Evolutionary conservation across 1,139 yeast genomes (phyloP).

Genomic region (Scheffersomyces segobiensis): DNA sequence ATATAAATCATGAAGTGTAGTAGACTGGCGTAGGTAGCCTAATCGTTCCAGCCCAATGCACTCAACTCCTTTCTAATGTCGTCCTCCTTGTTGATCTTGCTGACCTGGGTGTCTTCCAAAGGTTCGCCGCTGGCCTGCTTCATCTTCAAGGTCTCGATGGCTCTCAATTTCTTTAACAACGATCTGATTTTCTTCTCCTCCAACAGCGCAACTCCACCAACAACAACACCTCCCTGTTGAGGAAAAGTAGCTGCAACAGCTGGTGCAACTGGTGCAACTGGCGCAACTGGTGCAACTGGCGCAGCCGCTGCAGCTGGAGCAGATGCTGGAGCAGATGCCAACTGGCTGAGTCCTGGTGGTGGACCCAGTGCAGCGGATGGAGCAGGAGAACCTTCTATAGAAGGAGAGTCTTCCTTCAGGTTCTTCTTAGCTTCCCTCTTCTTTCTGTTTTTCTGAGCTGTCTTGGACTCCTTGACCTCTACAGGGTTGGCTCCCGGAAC

Average conservation of each 20-base stretch:
- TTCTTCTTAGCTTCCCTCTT: slow-evolving; percentile 70
- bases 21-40: background rate
- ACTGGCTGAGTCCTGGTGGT: slow-evolving; percentile 5
- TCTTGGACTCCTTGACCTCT: slow-evolving; percentile 49
- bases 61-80: slow-evolving; percentile 73
- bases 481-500: slow-evolving; percentile 50
- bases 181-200: slow-evolving; percentile 94
- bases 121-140: slow-evolving; percentile 83
- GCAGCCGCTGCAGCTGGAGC: slow-evolving; percentile 17
- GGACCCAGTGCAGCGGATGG: slow-evolving; percentile 8
- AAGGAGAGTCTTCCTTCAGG: slow-evolving; percentile 21
- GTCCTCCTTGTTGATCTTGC: slow-evolving; percentile 85
- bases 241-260: slow-evolving; percentile 13
- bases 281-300: slow-evolving; percentile 14
- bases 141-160: slow-evolving; percentile 85
- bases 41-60: slow-evolving; percentile 66
- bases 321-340: slow-evolving; percentile 12
- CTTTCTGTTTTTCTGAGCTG: slow-evolving; percentile 75
- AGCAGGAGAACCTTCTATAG: slow-evolving; percentile 1
- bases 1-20: background rate
- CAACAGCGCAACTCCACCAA: slow-evolving; percentile 64
- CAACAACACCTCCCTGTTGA: slow-evolving; percentile 35
- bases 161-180: slow-evolving; percentile 86
- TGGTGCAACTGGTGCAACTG: slow-evolving; percentile 12
- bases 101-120: slow-evolving; percentile 88